Percentiles rank a stretch among this genome's conserved stretches.
These are phyloP conservation scores for Solanum peruvianum DNA, from an alignment of 257 asterid species.

Conservation along the genomic window DNA sequence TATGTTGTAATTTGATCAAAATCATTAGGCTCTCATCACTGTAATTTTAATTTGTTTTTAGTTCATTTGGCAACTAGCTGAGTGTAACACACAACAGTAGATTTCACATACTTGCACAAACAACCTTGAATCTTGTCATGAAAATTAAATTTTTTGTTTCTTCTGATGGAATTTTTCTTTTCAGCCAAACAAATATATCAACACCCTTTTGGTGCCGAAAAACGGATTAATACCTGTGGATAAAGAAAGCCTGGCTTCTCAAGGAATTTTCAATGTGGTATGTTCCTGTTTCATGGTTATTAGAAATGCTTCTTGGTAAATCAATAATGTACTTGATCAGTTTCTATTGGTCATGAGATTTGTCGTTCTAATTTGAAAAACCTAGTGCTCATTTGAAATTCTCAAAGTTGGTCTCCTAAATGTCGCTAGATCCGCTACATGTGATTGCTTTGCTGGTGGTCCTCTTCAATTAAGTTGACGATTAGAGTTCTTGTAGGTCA, in stretches of 20 bases:
- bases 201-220: conserved; percentile 72
- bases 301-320: not conserved
- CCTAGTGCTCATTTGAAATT: not conserved
- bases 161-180: conserved; percentile 4
- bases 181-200: conserved; percentile 72
- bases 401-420: not conserved
- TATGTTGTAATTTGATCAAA: not conserved
- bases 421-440: not conserved
- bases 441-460: not conserved
- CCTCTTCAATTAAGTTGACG: not conserved
- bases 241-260: conserved; percentile 33
- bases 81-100: not conserved
- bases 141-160: not conserved
- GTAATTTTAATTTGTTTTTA: not conserved
- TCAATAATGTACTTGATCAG: not conserved
- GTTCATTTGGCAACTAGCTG: not conserved
- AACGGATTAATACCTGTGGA: conserved; percentile 64
- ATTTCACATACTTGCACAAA: not conserved
- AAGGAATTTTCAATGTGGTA: conserved; percentile 70
- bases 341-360: not conserved
- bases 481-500: conserved; percentile 36
- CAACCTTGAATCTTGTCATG: not conserved
- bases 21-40: not conserved
- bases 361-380: not conserved
- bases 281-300: not conserved